Evolutionary conservation across 176 grass and related monocot genomes (phyloP).

Genomic region (Oryza longistaminata): DNA sequence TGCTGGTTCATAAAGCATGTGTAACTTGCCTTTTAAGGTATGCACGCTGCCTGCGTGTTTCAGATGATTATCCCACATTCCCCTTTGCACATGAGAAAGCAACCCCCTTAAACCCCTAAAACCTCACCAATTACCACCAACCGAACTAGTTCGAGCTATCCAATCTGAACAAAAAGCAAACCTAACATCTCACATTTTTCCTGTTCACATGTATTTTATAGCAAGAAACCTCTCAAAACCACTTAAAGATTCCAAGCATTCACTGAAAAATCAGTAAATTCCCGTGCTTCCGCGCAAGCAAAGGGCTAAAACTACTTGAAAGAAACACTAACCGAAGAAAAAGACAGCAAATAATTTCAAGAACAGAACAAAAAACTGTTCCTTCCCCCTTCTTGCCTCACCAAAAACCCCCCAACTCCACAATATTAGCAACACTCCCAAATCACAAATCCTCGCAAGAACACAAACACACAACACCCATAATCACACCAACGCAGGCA

Average conservation of each 20-base stretch:
- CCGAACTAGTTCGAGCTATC: background rate
- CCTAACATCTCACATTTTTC: background rate
- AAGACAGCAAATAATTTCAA: background rate
- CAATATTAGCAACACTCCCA: background rate
- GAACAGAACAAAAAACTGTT: background rate
- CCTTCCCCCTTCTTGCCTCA: background rate
- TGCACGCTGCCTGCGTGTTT: background rate
- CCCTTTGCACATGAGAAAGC: slow-evolving; percentile 17
- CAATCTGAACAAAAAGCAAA: background rate
- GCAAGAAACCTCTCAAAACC: background rate
- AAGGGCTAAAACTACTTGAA: background rate
- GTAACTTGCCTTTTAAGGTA: background rate
- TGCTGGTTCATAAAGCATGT: background rate
- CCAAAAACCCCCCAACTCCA: background rate
- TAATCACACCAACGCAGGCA: background rate
- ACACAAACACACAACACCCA: background rate
- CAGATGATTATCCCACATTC: background rate
- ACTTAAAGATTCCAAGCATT: background rate
- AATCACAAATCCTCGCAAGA: background rate
- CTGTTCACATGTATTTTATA: background rate
- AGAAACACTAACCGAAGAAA: background rate
- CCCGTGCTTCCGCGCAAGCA: background rate
- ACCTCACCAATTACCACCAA: background rate
- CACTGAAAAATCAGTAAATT: background rate
- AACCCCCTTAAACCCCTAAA: slow-evolving; percentile 26